Percentiles rank a stretch among this genome's conserved stretches.
These are phyloP conservation scores for Schoenoplectus triqueter DNA, from an alignment of 202 grass and related monocot genomes.

Conservation along the genomic window DNA sequence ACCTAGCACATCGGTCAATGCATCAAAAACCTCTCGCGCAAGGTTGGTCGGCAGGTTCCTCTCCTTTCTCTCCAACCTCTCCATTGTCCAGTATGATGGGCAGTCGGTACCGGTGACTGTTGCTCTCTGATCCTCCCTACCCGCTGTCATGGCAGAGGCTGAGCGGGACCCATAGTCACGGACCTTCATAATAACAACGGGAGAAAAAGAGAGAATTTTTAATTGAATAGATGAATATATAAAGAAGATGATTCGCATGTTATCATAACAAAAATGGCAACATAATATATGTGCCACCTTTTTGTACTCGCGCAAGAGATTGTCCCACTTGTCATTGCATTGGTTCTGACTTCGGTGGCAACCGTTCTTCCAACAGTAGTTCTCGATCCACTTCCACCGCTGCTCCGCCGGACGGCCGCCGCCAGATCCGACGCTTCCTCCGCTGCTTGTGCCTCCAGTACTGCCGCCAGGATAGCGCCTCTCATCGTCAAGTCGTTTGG, in stretches of 20 bases:
- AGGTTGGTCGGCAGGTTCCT: constrained; percentile 91
- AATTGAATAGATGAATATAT: background rate
- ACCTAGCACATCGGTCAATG: constrained; percentile 76
- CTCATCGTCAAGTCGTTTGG: constrained; percentile 92
- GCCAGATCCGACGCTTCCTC: constrained; percentile 5
- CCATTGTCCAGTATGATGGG: constrained; percentile 90
- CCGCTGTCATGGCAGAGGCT: background rate
- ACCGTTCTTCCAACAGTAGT: constrained; percentile 93
- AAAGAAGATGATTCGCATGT: background rate
- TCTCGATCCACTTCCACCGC: constrained; percentile 99
- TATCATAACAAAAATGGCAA: background rate
- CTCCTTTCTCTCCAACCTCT: constrained; percentile 90
- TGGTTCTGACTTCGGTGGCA: constrained; percentile 99
- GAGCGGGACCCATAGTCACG: constrained; percentile 78
- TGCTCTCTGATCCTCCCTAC: background rate
- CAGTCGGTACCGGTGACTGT: background rate
- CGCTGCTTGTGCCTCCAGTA: background rate
- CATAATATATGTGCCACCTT: constrained; percentile 42
- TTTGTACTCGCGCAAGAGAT: constrained; percentile 99
- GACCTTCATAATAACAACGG: constrained; percentile 36
- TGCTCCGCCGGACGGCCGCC: constrained; percentile 79
- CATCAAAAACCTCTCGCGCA: constrained; percentile 74
- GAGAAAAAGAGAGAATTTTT: background rate
- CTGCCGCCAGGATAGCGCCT: constrained; percentile 49
- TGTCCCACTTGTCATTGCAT: constrained; percentile 99